These are phyloP conservation scores for Colletotrichum viniferum DNA, from an alignment of 2,329 filamentous ascomycete genomes.

Conservation along the genomic window DNA sequence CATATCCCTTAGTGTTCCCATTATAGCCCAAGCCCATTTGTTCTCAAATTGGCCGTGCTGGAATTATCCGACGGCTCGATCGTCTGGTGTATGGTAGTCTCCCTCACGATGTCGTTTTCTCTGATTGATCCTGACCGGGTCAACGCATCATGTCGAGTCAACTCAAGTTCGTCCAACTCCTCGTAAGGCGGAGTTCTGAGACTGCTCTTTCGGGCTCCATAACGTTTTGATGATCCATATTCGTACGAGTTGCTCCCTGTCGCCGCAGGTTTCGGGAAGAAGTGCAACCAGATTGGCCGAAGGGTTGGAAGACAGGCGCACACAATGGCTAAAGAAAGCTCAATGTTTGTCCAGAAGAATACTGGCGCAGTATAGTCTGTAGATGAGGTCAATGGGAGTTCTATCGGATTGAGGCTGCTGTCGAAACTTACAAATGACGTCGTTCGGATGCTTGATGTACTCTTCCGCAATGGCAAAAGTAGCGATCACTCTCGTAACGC, in stretches of 20 bases:
- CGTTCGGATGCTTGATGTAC: constrained; percentile 24
- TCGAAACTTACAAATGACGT: constrained; percentile 28
- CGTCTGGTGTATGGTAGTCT: constrained; percentile 10
- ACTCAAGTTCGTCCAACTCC: constrained; percentile 12
- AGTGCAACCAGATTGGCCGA: constrained; percentile 31
- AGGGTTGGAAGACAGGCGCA: constrained; percentile 44
- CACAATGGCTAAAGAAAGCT: constrained; percentile 42
- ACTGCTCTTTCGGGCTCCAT: not conserved
- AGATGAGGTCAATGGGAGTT: too few relatives aligned
- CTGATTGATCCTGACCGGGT: not conserved
- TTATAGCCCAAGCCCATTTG: not conserved
- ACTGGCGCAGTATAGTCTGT: constrained; percentile 18
- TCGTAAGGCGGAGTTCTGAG: not conserved
- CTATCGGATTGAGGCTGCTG: too few relatives aligned
- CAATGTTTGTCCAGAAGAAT: constrained; percentile 43
- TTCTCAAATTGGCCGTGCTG: constrained; percentile 4
- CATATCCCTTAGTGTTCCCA: not conserved
- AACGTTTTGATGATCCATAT: constrained; percentile 2
- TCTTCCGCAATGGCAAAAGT: constrained; percentile 25
- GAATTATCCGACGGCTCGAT: constrained; percentile 3
- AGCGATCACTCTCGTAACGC: constrained; percentile 24
- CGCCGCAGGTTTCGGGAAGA: not conserved
- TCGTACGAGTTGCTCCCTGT: constrained; percentile 3
- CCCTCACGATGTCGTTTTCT: not conserved
- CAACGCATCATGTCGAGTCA: not conserved